phyloP scores from a whole-genome alignment of 352 stramenopile species.

The Thraustochytrium sp. region DNA sequence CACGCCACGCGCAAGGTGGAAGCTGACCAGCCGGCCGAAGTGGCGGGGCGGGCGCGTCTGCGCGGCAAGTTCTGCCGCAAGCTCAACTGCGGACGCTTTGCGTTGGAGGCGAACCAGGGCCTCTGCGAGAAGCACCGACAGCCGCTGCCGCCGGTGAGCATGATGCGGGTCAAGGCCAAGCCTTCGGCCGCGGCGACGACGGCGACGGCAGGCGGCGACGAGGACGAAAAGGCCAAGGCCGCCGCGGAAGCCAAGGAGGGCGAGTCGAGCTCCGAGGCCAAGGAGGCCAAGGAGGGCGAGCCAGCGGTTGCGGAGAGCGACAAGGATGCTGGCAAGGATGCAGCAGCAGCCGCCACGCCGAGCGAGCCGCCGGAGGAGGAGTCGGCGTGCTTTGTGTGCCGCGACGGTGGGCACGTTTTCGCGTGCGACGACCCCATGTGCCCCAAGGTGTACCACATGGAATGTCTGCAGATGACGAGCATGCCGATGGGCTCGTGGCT shows the following conservation, averaged over 20 bases:
- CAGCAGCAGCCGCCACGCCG: background rate
- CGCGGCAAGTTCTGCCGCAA: background rate
- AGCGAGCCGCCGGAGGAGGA: background rate
- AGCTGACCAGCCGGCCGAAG: background rate
- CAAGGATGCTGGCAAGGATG: background rate
- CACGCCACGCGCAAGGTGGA: background rate
- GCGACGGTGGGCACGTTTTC: constrained; percentile 27
- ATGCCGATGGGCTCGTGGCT: background rate
- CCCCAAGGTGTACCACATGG: constrained; percentile 28
- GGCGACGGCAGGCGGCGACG: background rate
- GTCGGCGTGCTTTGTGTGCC: constrained; percentile 33
- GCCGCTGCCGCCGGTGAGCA: no score
- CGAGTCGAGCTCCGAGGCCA: no score
- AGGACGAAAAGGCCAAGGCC: background rate
- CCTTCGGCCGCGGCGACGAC: background rate
- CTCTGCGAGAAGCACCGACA: constrained; percentile 21
- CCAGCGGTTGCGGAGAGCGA: background rate
- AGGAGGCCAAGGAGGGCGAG: background rate
- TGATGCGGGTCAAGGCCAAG: background rate
- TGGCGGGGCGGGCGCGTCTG: background rate
- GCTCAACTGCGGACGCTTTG: background rate
- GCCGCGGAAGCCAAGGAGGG: background rate
- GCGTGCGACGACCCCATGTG: constrained; percentile 25
- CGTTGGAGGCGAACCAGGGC: background rate
- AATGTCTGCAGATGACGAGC: constrained; percentile 24